These are phyloP conservation scores for Papiliotrema fonsecae DNA, from an alignment of 1,284 basidiomycete genomes.

Conservation along the genomic window DNA sequence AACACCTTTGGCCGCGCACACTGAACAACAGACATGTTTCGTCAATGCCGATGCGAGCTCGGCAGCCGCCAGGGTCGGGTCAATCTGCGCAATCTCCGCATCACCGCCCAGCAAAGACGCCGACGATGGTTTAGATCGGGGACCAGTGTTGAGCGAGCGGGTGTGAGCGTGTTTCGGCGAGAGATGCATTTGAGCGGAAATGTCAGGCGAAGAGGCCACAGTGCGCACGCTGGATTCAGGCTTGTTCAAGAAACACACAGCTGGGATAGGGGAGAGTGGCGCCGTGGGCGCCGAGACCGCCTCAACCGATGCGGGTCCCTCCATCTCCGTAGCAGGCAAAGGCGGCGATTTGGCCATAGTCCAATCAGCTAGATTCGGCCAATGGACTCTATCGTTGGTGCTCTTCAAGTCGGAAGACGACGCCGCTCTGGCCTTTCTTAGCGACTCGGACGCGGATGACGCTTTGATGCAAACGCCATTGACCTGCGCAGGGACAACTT, in stretches of 20 bases:
- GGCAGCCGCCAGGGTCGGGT: conserved; percentile 35
- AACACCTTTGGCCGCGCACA: conserved; percentile 35
- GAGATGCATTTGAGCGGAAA: conserved; percentile 7
- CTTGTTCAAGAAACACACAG: not conserved
- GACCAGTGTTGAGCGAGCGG: no score
- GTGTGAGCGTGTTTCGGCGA: not conserved
- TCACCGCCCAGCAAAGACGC: conserved; percentile 2
- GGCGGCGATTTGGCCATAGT: conserved; percentile 1
- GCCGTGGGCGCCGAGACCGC: not conserved
- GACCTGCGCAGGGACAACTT: no score
- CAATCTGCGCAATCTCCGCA: conserved; percentile 28
- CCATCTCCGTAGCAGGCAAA: not conserved
- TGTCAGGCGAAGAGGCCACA: conserved; percentile 29
- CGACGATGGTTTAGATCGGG: conserved; percentile 9
- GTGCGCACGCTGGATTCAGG: conserved; percentile 12
- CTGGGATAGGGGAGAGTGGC: no score
- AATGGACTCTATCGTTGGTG: not conserved
- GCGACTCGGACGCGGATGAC: not conserved
- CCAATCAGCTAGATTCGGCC: conserved; percentile 9
- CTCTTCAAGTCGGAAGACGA: not conserved
- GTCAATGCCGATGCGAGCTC: conserved; percentile 37
- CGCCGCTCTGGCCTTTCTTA: not conserved
- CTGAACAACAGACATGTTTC: conserved; percentile 36
- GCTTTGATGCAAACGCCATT: not conserved
- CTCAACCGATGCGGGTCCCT: not conserved